Evolutionary conservation across 495 filamentous ascomycete species (phyloP), one percentile per base, ranked within the genome.

Genomic region (Daldinia grandis): DNA sequence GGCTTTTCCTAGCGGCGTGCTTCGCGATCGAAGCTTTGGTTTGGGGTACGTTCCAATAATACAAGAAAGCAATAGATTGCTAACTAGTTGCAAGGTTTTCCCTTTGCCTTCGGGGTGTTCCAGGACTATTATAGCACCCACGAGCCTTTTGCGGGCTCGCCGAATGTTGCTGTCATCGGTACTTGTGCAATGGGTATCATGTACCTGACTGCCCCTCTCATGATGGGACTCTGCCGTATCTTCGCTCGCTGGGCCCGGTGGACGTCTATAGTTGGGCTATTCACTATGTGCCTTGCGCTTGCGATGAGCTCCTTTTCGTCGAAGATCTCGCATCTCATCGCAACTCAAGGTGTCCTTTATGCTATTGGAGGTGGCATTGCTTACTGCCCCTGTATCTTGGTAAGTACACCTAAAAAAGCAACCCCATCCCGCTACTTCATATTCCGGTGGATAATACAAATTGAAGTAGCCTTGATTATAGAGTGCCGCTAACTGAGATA

Each of bases 51-150:
- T 74, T 40, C 19, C 3, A 24, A 42, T 38, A 9, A 17, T 37
- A 42, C 30, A 31, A 25, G 25, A 28, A 38, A 28, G 28, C n/a
- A 27, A 19, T 17, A 17, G 1, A 7, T 66, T 63, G 44, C 49
- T 70, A 31, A 74, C 31, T 4, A 14, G 4, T 63, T 63, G 8
- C 14, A 33, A 87, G 86, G 87, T 5, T 90, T 91, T 66, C 83
- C 88, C 0, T 87, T 85, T 53, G 81, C 85, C 0, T 90, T 82
- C 62, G 88, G 88, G 33, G 76, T 89, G 10, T 89, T 89, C 69
- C 85, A 89, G 66, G 80, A 83, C 24, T 88, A 89, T 72, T 90
- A 87, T 65, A 76, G 63, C 42, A 80, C 78, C 14, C 80, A 86
- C 71, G 75, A 82, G 37, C 81, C 81, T 2, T 82, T 88, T 35